Percentiles rank a stretch among this genome's conserved stretches.
These are phyloP conservation scores for Hymenoscyphus fraxineus DNA, from an alignment of 2,329 filamentous ascomycete genomes.

Conservation along the genomic window DNA sequence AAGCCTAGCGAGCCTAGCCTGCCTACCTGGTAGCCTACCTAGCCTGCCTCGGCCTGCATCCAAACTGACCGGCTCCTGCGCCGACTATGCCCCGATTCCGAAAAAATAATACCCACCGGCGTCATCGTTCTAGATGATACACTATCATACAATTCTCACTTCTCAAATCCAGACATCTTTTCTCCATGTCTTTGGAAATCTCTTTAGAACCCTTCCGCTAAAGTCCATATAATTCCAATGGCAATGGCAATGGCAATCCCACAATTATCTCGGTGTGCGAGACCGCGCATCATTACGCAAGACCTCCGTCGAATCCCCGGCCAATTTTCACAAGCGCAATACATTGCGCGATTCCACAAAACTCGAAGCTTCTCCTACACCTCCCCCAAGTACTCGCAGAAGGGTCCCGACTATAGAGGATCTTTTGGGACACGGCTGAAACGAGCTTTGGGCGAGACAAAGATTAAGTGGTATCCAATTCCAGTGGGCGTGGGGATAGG, in stretches of 20 bases:
- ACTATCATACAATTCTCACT: neutral
- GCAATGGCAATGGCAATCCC: conserved; percentile 14
- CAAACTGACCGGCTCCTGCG: neutral
- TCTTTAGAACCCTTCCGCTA: neutral
- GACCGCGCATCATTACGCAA: conserved; percentile 10
- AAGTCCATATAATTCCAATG: conserved; percentile 4
- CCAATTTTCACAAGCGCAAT: conserved; percentile 1
- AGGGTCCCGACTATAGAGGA: conserved; percentile 30
- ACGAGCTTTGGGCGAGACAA: conserved; percentile 58
- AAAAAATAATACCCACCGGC: neutral
- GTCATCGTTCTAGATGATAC: neutral
- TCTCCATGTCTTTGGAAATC: neutral
- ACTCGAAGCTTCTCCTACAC: conserved; percentile 31
- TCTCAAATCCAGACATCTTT: neutral
- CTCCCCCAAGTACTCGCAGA: conserved; percentile 20
- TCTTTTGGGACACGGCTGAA: conserved; percentile 43
- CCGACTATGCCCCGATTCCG: neutral
- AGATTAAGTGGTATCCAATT: conserved; percentile 69
- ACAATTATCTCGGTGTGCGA: conserved; percentile 16
- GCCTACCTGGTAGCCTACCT: too few species aligned
- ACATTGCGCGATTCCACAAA: conserved; percentile 16
- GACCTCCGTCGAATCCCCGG: neutral
- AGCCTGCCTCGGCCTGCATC: too few species aligned
- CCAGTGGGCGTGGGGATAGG: conserved; percentile 65
- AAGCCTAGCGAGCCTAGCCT: too few species aligned